These are phyloP conservation scores for Solanum appendiculatum DNA, from an alignment of 257 asterid genomes.

Conservation along the genomic window DNA sequence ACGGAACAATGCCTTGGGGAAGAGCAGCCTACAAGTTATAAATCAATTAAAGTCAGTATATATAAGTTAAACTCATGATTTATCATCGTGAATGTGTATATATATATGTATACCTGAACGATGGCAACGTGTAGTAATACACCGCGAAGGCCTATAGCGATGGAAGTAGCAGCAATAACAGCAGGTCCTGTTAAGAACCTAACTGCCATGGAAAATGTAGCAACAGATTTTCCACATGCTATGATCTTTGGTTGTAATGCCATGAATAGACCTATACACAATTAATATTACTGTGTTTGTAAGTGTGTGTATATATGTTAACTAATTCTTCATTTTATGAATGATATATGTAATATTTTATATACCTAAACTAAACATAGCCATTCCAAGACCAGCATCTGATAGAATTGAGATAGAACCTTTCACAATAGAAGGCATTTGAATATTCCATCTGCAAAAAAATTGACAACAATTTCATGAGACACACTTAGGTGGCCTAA, in stretches of 20 bases:
- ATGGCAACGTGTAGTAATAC: conserved; percentile 78
- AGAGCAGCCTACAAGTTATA: conserved; percentile 66
- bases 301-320: no score
- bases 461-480: neutral
- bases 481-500: no score
- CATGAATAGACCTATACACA: conserved; percentile 67
- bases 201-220: conserved; percentile 86
- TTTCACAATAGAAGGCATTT: conserved; percentile 78
- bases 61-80: neutral
- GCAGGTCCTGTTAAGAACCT: conserved; percentile 96
- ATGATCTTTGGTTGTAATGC: conserved; percentile 91
- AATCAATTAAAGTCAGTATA: neutral
- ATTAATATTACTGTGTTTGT: neutral
- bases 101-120: conserved; percentile 49
- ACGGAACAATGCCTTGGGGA: conserved; percentile 91
- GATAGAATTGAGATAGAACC: conserved; percentile 88
- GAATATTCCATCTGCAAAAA: conserved; percentile 60
- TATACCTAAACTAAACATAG: conserved; percentile 87
- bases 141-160: conserved; percentile 82
- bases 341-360: no score
- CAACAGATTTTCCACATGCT: conserved; percentile 82
- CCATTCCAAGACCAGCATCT: conserved; percentile 98
- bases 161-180: conserved; percentile 88
- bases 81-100: neutral
- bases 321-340: no score